Base-by-base conservation (phyloP, 192 early-diverging fungal genomes). In the Backusella liffmaniae region DNA sequence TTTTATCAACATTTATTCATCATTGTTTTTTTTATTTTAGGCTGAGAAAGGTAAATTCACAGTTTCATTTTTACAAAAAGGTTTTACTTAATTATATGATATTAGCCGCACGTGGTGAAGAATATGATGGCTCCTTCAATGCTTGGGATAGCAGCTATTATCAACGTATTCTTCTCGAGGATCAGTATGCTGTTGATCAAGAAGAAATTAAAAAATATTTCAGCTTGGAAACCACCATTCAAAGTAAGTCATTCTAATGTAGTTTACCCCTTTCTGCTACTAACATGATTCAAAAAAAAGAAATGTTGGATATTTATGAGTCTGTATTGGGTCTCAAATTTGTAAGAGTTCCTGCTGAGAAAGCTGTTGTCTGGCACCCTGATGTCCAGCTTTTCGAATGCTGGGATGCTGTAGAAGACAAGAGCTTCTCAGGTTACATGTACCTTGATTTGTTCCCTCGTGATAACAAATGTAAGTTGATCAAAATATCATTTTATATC, bases 131-230 rank as follows among this genome's bases (percentile, higher is more conserved):
- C n/a, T 66, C 82, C 35, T 66, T 96, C 46, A 83, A 89, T 66
- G 74, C 82, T 10, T 96, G 94, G 92, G 94, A 96, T 80, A 84
- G 86, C 69, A 84, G 83, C 59, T 96, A 91, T 82, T 96, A 94
- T 74, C 77, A 88, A 59, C 91, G 89, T 68, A 82, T 91, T 72
- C 74, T 94, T 46, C 85, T 93, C 73, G 91, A 94, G 82, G 87
- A 87, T 49, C 83, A 91, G 75, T 93, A 92, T 79, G 77, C 87
- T n/a, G 89, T 96, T 67, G 91, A 92, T 73, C 86, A 94, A 69
- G 90, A 95, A 72, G 81, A 88, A 51, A 90, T 95, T 82, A 94
- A 94, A 79, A 83, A 94, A 77, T 95, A 94, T 76, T 94, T 95
- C 76, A 85, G 87, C n/a, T 85, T 92, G 21, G 66, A 74, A 30